These are phyloP conservation scores for Reutealis trisperma DNA, from an alignment of 345 rosid species.

Conservation along the genomic window DNA sequence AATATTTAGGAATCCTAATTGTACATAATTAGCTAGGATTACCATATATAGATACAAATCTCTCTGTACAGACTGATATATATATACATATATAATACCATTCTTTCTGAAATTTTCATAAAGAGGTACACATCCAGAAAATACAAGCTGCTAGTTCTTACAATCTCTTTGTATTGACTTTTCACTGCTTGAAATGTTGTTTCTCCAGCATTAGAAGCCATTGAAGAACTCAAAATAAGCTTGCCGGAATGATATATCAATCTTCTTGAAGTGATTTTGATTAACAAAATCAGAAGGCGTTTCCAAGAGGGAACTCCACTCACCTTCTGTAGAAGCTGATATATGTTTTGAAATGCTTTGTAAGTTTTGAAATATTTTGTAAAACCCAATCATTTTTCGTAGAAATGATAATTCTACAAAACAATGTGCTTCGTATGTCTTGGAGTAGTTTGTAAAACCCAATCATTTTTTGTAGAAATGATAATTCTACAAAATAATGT, in stretches of 20 bases:
- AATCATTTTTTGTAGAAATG: no score
- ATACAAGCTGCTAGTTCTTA: not conserved
- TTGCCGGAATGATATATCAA: slow-evolving; percentile 5
- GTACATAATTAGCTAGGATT: no score
- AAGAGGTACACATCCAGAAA: not conserved
- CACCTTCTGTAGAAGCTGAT: not conserved
- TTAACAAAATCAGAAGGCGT: slow-evolving; percentile 1
- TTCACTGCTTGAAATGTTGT: not conserved
- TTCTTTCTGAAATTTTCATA: not conserved
- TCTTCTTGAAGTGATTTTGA: slow-evolving; percentile 9
- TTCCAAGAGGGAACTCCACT: not conserved
- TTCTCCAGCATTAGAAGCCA: not conserved
- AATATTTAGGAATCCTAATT: no score
- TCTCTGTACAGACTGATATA: no score
- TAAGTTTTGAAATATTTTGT: no score
- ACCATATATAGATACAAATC: no score
- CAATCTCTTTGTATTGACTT: not conserved
- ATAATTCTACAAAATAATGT: no score
- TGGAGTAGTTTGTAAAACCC: no score
- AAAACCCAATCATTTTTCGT: no score
- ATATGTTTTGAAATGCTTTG: not conserved
- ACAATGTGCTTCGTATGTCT: no score
- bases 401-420: no score
- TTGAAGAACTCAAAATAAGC: not conserved
- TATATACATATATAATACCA: no score